These are phyloP conservation scores for Suillus luteus DNA, from an alignment of 768 basidiomycete species.

Conservation along the genomic window DNA sequence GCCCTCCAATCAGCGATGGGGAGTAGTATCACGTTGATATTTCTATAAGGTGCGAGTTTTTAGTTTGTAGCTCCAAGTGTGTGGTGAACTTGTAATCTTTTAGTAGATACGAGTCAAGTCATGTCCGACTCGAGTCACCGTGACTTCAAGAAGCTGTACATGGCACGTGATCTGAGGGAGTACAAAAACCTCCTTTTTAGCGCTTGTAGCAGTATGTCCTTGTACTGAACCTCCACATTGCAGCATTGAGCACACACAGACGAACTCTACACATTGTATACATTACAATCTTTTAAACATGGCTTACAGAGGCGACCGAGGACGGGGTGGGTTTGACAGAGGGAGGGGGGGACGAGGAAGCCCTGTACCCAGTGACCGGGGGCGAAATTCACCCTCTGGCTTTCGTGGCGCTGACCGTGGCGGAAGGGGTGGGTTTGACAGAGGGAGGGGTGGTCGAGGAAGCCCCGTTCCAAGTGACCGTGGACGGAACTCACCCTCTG, in stretches of 20 bases:
- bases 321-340: constrained; percentile 35
- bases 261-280: constrained; percentile 63
- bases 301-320: constrained; percentile 43
- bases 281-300: constrained; percentile 23
- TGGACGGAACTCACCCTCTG: not conserved
- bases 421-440: constrained; percentile 25
- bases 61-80: too few relatives aligned
- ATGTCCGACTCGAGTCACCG: too few relatives aligned
- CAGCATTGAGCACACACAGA: not conserved
- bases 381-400: constrained; percentile 2
- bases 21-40: too few relatives aligned
- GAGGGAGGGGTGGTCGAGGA: constrained; percentile 27
- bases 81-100: too few relatives aligned
- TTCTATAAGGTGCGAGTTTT: too few relatives aligned
- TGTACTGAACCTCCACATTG: not conserved
- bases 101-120: too few relatives aligned
- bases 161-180: not conserved
- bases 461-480: constrained; percentile 13
- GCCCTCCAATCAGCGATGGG: too few relatives aligned
- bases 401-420: constrained; percentile 27
- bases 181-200: not conserved
- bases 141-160: too few relatives aligned
- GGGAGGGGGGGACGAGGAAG: constrained; percentile 30
- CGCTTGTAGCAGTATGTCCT: not conserved
- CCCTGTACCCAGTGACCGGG: not conserved